A percentile compares a stretch with the other conserved stretches of the same genome.
phyloP scores from a whole-genome alignment of 305 asterid species.

The Ilex paraguariensis region DNA sequence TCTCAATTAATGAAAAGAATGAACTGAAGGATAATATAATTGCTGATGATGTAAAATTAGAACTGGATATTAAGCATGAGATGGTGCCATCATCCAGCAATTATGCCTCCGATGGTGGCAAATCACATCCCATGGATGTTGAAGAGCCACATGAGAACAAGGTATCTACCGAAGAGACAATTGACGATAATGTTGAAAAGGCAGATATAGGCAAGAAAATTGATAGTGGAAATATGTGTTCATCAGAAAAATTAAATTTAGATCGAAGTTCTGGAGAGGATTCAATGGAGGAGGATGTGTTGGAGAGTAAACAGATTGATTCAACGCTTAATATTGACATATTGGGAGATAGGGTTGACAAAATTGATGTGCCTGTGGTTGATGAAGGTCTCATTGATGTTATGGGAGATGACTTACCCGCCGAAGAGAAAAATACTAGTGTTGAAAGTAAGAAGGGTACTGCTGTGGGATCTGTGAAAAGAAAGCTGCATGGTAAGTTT shows the following conservation, averaged over 20 bases:
- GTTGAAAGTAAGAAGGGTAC: constrained; percentile 33
- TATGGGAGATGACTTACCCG: constrained; percentile 43
- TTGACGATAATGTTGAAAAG: constrained; percentile 24
- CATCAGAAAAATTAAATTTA: constrained; percentile 53
- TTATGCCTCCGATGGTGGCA: constrained; percentile 38
- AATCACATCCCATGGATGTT: constrained; percentile 54
- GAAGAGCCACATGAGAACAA: constrained; percentile 30
- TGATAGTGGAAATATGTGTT: constrained; percentile 44
- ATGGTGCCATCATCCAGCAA: constrained; percentile 34
- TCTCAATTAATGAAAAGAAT: constrained; percentile 64
- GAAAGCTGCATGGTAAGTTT: constrained; percentile 60
- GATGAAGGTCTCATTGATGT: constrained; percentile 57
- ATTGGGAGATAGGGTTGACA: constrained; percentile 25
- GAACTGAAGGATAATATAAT: constrained; percentile 71
- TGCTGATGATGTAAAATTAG: constrained; percentile 72
- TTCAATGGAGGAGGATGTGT: constrained; percentile 78
- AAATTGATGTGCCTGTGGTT: constrained; percentile 23
- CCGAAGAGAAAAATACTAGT: constrained; percentile 22
- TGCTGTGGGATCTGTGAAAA: constrained; percentile 34
- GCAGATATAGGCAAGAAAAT: constrained; percentile 28
- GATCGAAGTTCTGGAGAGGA: constrained; percentile 83
- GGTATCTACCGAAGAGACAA: constrained; percentile 29
- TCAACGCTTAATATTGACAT: constrained; percentile 30
- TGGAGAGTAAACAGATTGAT: constrained; percentile 48
- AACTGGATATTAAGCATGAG: constrained; percentile 61